Evolutionary conservation across 805 yeast genomes (phyloP).

Genomic region (Yarrowia deformans): DNA sequence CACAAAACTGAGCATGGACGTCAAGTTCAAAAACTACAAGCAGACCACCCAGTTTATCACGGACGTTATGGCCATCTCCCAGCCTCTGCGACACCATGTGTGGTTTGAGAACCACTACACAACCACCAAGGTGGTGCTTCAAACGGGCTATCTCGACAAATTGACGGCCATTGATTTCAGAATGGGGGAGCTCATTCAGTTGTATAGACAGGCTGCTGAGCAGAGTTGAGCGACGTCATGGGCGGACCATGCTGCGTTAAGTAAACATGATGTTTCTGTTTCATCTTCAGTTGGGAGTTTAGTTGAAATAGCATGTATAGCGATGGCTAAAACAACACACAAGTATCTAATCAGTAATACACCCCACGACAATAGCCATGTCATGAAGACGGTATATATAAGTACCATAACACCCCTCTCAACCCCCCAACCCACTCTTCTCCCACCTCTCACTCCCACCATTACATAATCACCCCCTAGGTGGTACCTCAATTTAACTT

Average conservation of each 20-base stretch:
- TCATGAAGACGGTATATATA: no score
- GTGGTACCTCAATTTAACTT: not conserved
- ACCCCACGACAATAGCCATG: no score
- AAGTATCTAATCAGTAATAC: no score
- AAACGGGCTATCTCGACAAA: conserved; percentile 26
- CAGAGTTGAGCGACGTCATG: not conserved
- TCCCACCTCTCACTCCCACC: not conserved
- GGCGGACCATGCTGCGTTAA: not conserved
- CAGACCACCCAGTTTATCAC: conserved; percentile 35
- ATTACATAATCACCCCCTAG: conserved; percentile 3
- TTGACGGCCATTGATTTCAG: conserved; percentile 38
- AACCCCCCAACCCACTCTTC: no score
- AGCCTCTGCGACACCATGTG: conserved; percentile 36
- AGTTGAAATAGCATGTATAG: not conserved
- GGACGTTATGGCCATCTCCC: conserved; percentile 37
- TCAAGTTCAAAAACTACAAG: conserved; percentile 35
- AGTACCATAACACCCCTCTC: no score
- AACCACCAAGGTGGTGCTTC: conserved; percentile 32
- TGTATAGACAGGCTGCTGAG: conserved; percentile 29
- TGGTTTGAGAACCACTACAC: conserved; percentile 38
- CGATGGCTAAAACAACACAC: no score
- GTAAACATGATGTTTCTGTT: not conserved
- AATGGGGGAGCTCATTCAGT: conserved; percentile 34
- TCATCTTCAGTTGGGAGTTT: not conserved
- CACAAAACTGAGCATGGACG: conserved; percentile 29